Evolutionary conservation across 345 rosid species (phyloP).

Genomic region (Eucalyptus cloeziana): DNA sequence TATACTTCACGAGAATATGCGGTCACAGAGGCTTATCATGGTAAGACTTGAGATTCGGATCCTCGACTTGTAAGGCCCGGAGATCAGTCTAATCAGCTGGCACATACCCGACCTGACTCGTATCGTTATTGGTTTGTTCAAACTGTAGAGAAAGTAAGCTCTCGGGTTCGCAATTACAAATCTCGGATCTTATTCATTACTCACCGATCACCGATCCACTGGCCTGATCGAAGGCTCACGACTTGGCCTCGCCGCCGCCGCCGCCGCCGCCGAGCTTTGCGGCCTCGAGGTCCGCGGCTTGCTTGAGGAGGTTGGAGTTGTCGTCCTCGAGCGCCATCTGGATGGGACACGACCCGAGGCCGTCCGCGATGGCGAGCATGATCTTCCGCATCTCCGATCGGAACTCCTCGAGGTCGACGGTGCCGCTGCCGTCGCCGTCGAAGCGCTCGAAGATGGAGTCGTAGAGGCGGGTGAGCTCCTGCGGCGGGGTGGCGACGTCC

Average conservation of each 20-base stretch:
- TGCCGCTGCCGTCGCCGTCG: slow-evolving; percentile 9
- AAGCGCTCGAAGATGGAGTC: slow-evolving; percentile 6
- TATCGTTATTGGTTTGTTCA: too few relatives aligned
- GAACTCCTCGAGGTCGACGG: slow-evolving; percentile 7
- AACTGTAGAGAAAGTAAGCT: too few relatives aligned
- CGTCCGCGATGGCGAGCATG: slow-evolving; percentile 14
- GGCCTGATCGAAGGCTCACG: neutral
- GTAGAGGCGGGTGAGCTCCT: slow-evolving; percentile 2
- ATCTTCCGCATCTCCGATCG: slow-evolving; percentile 5
- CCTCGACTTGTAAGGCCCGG: neutral
- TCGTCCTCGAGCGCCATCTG: slow-evolving; percentile 12
- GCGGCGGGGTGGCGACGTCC: slow-evolving; percentile 3
- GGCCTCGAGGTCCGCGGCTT: slow-evolving; percentile 7
- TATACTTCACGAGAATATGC: neutral
- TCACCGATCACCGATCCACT: neutral
- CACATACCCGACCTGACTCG: neutral
- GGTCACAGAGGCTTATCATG: neutral
- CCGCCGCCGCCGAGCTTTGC: neutral
- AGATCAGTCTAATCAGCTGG: too few relatives aligned
- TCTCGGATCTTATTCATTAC: neutral
- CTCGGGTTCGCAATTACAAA: neutral
- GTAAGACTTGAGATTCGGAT: neutral
- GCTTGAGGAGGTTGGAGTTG: slow-evolving; percentile 1
- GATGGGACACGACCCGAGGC: slow-evolving; percentile 5
- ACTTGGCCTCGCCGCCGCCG: neutral